A percentile compares a stretch with the other conserved stretches of the same genome.
phyloP scores from a whole-genome alignment of 2,329 filamentous ascomycete genomes.

The Fusarium succisae region DNA sequence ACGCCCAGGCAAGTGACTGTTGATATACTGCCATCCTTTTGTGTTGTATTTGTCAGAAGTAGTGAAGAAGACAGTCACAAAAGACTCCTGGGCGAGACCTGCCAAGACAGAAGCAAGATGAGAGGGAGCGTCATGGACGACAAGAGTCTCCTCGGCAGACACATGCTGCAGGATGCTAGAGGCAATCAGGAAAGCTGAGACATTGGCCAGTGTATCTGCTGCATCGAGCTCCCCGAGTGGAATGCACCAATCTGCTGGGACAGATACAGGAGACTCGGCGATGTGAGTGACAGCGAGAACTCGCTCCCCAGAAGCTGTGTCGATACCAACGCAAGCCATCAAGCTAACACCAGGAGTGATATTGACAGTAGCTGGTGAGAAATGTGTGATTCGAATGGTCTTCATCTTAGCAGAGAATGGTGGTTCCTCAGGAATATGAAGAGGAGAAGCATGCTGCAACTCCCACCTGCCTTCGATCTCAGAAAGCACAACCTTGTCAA shows the following conservation, averaged over 20 bases:
- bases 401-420: too few relatives aligned
- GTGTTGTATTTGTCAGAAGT: fast-evolving
- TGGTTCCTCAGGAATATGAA: too few relatives aligned
- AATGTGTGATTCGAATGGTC: too few relatives aligned
- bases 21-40: fast-evolving
- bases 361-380: too few relatives aligned
- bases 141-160: fast-evolving
- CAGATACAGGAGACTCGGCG: neutral
- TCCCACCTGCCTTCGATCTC: neutral
- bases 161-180: neutral
- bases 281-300: neutral
- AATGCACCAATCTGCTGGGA: neutral
- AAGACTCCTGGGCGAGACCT: fast-evolving
- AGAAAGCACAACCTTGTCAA: too few relatives aligned
- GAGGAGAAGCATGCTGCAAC: neutral
- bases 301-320: neutral
- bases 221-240: neutral
- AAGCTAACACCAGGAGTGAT: too few relatives aligned
- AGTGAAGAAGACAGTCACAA: fast-evolving
- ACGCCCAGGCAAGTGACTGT: neutral
- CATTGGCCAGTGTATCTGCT: neutral
- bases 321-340: neutral
- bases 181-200: neutral
- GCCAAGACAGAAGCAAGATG: neutral
- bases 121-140: fast-evolving